These are phyloP conservation scores for Rosa hybrid DNA, from an alignment of 331 rosid genomes.

Conservation along the genomic window DNA sequence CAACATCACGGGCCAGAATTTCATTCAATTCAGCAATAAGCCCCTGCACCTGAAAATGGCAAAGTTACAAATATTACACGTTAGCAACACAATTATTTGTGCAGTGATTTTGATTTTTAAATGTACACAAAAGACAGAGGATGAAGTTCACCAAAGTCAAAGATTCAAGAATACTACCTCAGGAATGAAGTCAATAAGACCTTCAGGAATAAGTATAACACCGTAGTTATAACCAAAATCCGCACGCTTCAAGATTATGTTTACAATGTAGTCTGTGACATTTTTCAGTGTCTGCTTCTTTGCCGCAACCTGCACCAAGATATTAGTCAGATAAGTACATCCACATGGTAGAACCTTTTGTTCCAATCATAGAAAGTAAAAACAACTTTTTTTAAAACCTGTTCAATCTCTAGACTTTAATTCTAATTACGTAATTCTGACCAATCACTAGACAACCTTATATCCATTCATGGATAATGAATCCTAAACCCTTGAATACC, in stretches of 20 bases:
- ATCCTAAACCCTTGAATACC: background rate
- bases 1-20: slow-evolving; percentile 74
- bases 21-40: slow-evolving; percentile 96
- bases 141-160: slow-evolving; percentile 2
- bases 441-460: background rate
- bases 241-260: slow-evolving; percentile 72
- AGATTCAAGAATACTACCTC: slow-evolving; percentile 61
- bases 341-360: background rate
- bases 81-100: slow-evolving; percentile 18
- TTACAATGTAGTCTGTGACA: slow-evolving; percentile 92
- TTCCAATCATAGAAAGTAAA: background rate
- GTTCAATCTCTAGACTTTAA: background rate
- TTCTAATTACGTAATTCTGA: background rate
- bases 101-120: background rate
- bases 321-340: slow-evolving; percentile 21
- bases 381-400: background rate
- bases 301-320: slow-evolving; percentile 76
- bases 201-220: slow-evolving; percentile 97
- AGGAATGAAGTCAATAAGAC: slow-evolving; percentile 96
- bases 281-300: slow-evolving; percentile 90
- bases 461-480: background rate
- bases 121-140: background rate
- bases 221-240: slow-evolving; percentile 79
- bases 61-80: slow-evolving; percentile 14
- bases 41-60: slow-evolving; percentile 72